Evolutionary conservation across 1,139 yeast genomes (phyloP), one percentile per base, ranked within the genome.

Genomic region (Candida sanyaensis): DNA sequence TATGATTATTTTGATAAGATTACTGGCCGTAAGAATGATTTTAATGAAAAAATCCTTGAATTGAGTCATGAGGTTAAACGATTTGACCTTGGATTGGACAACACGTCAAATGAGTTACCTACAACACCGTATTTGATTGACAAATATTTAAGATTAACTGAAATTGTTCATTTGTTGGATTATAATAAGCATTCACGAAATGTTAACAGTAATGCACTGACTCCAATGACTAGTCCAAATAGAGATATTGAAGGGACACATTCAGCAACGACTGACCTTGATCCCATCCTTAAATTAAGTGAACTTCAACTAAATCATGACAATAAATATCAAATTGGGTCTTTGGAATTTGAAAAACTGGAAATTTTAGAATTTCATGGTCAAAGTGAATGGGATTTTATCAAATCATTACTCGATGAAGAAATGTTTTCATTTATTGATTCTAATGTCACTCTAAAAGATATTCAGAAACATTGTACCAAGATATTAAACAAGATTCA

Each of bases 121-220:
- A 80, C 86, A 0, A 83, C 83, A 37, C 90, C 90, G 0, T 85
- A 76, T 57, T 67, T 86, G 42, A 84, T 87, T 50, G 92, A 86
- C 58, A 84, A 83, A 57, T 81, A 81, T 58, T 66, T 83, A 45
- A 69, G 87, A 50, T 71, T 84, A 47, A 82, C 86, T 1, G 86
- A 85, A 59, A 69, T 86, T 49, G 76, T 78, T 27, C 75, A 75
- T 48, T 64, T 81, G 31, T 60, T 82, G 17, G 69, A 66, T 43
- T 63, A 49, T 30, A 51, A 47, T 28, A 52, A 48, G 28, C 43
- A 43, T 37, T 13, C 41, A 17, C 42, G 34, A 13, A 39, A 34
- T 6, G 21, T 9, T 7, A 37, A 30, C n/a, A 30, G 38, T 6
- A 41, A 41, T 42, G 30, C 36, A 10, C 31, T 41, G 17, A 49